Percentiles rank a stretch among this genome's conserved stretches.
phyloP scores from a whole-genome alignment of 2,329 filamentous ascomycete species.

The Coniochaeta pulveracea region DNA sequence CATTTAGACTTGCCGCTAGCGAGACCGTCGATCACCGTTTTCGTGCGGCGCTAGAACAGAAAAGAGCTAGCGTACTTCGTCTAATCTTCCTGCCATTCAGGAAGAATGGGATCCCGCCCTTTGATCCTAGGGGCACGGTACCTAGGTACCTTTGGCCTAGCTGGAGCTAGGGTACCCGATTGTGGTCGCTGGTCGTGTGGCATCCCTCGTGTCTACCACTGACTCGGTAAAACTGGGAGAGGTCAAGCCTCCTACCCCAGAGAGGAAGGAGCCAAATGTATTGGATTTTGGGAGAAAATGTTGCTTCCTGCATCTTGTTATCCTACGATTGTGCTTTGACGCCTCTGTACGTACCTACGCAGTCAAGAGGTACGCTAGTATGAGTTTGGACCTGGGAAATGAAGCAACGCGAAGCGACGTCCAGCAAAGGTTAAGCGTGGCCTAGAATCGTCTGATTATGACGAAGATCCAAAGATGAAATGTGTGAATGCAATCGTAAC shows the following conservation, averaged over 20 bases:
- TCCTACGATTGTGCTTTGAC: not conserved
- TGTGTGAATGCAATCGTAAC: slow-evolving; percentile 1
- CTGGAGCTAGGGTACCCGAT: too few species aligned
- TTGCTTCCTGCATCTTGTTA: not conserved
- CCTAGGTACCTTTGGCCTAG: too few species aligned
- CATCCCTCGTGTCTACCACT: too few species aligned
- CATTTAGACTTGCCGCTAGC: too few species aligned
- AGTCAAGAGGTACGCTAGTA: not conserved
- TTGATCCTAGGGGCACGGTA: too few species aligned
- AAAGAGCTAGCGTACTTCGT: too few species aligned
- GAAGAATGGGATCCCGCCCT: too few species aligned
- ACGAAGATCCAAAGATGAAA: not conserved
- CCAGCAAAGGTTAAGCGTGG: not conserved
- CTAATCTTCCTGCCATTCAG: too few species aligned
- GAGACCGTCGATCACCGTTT: too few species aligned
- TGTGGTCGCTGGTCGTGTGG: too few species aligned
- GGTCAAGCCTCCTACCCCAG: not conserved
- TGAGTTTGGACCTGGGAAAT: not conserved
- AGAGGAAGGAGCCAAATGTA: not conserved
- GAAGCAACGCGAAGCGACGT: not conserved
- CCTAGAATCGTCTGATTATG: not conserved
- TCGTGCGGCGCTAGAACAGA: too few species aligned
- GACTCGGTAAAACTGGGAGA: too few species aligned
- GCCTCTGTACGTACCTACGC: not conserved
- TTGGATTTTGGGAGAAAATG: not conserved